Base-by-base conservation (phyloP, 2,329 filamentous ascomycete species). In the Beauveria australis region DNA sequence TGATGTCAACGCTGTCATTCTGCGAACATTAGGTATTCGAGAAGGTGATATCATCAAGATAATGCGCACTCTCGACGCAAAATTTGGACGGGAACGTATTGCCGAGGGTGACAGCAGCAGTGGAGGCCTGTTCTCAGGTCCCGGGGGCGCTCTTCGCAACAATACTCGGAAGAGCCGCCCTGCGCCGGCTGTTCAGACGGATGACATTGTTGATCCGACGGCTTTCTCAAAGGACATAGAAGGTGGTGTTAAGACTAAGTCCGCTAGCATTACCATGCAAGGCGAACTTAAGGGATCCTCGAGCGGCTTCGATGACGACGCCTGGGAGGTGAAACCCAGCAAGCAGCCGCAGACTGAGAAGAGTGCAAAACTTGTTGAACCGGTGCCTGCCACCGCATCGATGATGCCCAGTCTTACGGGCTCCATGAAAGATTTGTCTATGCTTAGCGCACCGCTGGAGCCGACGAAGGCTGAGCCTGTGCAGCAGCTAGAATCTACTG, bases 11-110 rank as follows among this genome's bases (percentile, higher is more conserved):
- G 85, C 91, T 5, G 85, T 83, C 63, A 85, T 93, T 19, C 79
- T 99, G 53, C 87, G 94, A 46, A 96, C 89, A 16, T 78, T 99
- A 47, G 94, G 94, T n/a, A 75, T 99, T 53, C 92, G 95, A 63
- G 94, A 97, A 74, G 94, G 94, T 28, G 94, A 99, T 72, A 96
- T 97, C 62, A 85, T 99, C 68, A 92, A 96, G 64, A 90, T 99
- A 7, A 97, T 94, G 86, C 92, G 93, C 64, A 84, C 83, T 67
- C 75, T 99, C 60, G 93, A 99, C 72, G 83, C 80, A 70, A 94
- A 91, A 71, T 96, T 84, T 70, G 83, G 81, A 54, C 87, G 92
- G 43, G 83, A 70, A 41, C 72, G 72, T 9, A 69, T 64, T 24
- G 78, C 79, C 61, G 83, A 83, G 60, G 83, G 80, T n/a, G 86